Percentiles rank a stretch among this genome's conserved stretches.
Evolutionary conservation across 148 eudicot species (phyloP).

Genomic region (Vaccinium myrtillus): DNA sequence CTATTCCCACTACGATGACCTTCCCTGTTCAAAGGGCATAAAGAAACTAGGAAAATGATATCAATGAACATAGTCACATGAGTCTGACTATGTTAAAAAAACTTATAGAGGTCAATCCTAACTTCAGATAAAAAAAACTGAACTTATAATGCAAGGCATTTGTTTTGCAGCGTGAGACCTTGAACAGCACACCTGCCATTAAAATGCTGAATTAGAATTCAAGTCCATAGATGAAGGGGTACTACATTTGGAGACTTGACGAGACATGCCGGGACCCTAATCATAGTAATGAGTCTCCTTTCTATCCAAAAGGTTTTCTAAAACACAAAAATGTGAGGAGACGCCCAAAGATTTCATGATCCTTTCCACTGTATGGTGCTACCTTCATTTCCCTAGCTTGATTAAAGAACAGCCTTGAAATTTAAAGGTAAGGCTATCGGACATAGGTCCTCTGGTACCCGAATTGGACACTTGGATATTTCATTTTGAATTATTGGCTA

Average conservation of each 20-base stretch:
- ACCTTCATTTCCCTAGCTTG: background rate
- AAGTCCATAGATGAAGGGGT: background rate
- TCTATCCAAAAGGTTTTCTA: background rate
- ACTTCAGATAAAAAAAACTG: background rate
- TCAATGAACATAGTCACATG: background rate
- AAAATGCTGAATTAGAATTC: background rate
- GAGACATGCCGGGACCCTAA: background rate
- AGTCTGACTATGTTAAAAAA: background rate
- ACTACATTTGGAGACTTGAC: background rate
- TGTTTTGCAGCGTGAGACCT: background rate
- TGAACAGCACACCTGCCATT: background rate
- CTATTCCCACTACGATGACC: background rate
- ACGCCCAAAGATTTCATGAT: background rate
- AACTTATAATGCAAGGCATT: background rate
- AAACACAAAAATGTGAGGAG: background rate
- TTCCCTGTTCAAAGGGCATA: background rate
- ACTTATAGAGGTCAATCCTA: background rate
- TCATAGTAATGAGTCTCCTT: background rate
- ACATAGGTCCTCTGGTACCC: background rate
- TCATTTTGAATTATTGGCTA: background rate
- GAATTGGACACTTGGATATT: background rate
- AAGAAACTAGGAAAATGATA: conserved; percentile 3
- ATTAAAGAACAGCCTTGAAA: background rate
- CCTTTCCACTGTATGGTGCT: background rate
- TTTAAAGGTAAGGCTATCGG: background rate